Percentiles rank a stretch among this genome's conserved stretches.
phyloP scores from a whole-genome alignment of 345 rosid species.

The Eutrema heterophyllum region DNA sequence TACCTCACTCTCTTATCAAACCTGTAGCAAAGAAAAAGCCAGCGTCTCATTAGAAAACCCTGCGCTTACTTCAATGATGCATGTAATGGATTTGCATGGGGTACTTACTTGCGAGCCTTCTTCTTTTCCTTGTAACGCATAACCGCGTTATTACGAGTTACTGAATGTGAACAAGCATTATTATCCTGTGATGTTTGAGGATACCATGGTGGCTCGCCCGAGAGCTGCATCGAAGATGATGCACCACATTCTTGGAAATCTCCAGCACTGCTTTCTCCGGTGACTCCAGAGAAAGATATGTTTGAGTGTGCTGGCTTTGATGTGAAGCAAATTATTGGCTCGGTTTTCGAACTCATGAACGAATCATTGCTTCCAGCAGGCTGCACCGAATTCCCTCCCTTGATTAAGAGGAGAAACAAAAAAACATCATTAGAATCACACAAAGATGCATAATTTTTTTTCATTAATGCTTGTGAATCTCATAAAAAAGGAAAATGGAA shows the following conservation, averaged over 20 bases:
- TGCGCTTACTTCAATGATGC: neutral
- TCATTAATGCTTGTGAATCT: neutral
- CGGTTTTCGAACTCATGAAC: constrained; percentile 83
- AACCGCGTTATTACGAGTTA: constrained; percentile 69
- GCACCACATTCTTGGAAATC: constrained; percentile 96
- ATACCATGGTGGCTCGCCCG: constrained; percentile 93
- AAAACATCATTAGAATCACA: constrained; percentile 3
- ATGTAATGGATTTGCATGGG: neutral
- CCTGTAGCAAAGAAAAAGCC: constrained; percentile 35
- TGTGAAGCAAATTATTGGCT: constrained; percentile 61
- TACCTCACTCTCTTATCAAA: constrained; percentile 93
- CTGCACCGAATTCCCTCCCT: constrained; percentile 43
- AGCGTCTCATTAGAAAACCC: neutral
- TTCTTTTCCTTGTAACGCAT: constrained; percentile 96
- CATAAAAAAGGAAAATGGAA: neutral
- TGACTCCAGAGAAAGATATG: constrained; percentile 86
- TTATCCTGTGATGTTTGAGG: constrained; percentile 55
- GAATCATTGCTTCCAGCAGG: constrained; percentile 81
- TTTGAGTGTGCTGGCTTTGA: constrained; percentile 53
- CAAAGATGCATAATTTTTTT: neutral
- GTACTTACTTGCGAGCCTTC: constrained; percentile 85
- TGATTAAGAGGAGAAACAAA: constrained; percentile 8
- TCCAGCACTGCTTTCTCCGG: constrained; percentile 74
- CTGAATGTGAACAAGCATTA: constrained; percentile 43
- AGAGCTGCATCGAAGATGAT: constrained; percentile 55